These are phyloP conservation scores for Amanita rimosa DNA, from an alignment of 768 basidiomycete species.

Conservation along the genomic window DNA sequence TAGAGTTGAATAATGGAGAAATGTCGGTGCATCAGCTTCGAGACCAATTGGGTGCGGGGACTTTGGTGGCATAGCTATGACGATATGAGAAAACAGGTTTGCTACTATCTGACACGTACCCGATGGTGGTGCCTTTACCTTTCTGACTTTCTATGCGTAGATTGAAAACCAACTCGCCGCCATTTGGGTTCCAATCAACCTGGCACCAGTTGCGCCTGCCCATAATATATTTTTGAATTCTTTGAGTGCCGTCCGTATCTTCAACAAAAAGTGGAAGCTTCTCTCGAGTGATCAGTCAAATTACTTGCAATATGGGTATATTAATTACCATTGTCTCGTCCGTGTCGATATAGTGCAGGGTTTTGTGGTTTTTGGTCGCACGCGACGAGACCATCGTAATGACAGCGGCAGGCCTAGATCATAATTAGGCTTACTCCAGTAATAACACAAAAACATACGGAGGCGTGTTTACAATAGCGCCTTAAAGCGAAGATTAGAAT, in stretches of 20 bases:
- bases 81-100: background rate
- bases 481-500: slow-evolving; percentile 18
- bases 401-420: slow-evolving; percentile 56
- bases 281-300: background rate
- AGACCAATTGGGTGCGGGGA: slow-evolving; percentile 15
- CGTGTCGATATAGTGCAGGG: slow-evolving; percentile 70
- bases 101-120: slow-evolving; percentile 32
- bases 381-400: slow-evolving; percentile 73
- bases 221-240: slow-evolving; percentile 78
- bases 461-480: slow-evolving; percentile 90
- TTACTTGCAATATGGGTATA: background rate
- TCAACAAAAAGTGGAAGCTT: slow-evolving; percentile 68
- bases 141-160: slow-evolving; percentile 81
- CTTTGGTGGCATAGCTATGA: slow-evolving; percentile 13
- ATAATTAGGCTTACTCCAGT: background rate
- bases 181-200: slow-evolving; percentile 43
- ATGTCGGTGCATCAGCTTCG: background rate
- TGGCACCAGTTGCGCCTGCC: slow-evolving; percentile 83
- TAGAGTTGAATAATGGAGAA: too few relatives aligned
- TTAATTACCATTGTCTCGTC: slow-evolving; percentile 74
- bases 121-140: slow-evolving; percentile 71
- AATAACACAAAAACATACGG: slow-evolving; percentile 36
- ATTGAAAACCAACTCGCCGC: slow-evolving; percentile 67
- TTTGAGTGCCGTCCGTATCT: slow-evolving; percentile 66
- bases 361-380: slow-evolving; percentile 74